phyloP scores from a whole-genome alignment of 2,329 filamentous ascomycete genomes.

The Coleophoma crateriformis region DNA sequence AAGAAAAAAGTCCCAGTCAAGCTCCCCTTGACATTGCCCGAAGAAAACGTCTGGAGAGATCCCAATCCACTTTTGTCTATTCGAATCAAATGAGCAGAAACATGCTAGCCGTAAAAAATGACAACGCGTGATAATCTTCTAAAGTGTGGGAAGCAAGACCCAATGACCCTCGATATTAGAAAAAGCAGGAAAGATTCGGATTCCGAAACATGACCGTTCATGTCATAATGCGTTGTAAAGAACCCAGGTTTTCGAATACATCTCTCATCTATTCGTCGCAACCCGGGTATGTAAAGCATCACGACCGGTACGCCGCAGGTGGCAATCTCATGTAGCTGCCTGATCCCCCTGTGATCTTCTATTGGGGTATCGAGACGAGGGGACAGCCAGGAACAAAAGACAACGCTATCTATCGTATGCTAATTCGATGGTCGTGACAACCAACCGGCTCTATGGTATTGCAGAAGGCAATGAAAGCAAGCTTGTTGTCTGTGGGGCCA shows the following conservation, averaged over 20 bases:
- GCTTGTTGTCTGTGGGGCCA: constrained; percentile 19
- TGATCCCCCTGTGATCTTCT: constrained; percentile 25
- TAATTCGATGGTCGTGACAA: constrained; percentile 24
- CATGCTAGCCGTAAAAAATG: constrained; percentile 13
- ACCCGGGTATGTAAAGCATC: constrained; percentile 23
- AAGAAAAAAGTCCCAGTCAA: constrained; percentile 9
- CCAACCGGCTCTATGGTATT: constrained; percentile 16
- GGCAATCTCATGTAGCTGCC: constrained; percentile 25
- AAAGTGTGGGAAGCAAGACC: constrained; percentile 8
- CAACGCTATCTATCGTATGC: constrained; percentile 32
- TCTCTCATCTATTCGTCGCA: constrained; percentile 7
- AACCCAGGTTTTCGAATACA: constrained; percentile 13
- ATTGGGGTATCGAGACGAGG: constrained; percentile 24
- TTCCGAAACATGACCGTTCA: constrained; percentile 22
- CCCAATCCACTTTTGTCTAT: constrained; percentile 60
- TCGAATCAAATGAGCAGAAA: constrained; percentile 1
- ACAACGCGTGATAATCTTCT: constrained; percentile 20
- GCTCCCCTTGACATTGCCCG: constrained; percentile 9
- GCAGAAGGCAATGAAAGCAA: constrained; percentile 17
- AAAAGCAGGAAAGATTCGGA: constrained; percentile 15
- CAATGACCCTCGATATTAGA: constrained; percentile 17
- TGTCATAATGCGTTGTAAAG: constrained; percentile 26
- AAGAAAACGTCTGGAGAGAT: constrained; percentile 12
- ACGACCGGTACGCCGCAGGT: constrained; percentile 25
- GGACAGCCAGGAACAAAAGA: constrained; percentile 27